phyloP scores from a whole-genome alignment of 192 early-diverging fungal genomes.

The Backusella macrospora region DNA sequence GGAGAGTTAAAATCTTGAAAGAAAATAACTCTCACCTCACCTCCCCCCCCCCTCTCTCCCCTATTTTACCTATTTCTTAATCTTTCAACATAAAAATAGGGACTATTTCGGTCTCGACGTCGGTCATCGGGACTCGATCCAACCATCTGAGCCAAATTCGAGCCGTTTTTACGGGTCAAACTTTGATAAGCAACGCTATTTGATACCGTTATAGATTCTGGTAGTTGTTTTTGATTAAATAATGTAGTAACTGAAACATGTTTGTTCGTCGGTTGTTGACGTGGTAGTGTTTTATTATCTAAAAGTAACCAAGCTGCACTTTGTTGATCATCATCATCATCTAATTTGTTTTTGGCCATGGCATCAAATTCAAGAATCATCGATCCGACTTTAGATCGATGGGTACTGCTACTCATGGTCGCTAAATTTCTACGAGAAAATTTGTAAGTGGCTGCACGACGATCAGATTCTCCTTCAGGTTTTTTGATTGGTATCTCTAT shows the following conservation, averaged over 20 bases:
- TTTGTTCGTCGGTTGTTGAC: background rate
- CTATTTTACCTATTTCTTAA: constrained; percentile 31
- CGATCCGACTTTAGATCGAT: constrained; percentile 27
- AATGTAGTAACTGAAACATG: background rate
- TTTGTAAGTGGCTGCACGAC: constrained; percentile 34
- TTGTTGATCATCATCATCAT: background rate
- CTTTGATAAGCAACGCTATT: constrained; percentile 16
- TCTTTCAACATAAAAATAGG: constrained; percentile 35
- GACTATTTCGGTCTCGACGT: constrained; percentile 30
- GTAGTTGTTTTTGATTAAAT: background rate
- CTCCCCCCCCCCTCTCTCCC: too few relatives aligned
- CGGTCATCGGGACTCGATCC: constrained; percentile 9
- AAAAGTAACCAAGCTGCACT: constrained; percentile 30
- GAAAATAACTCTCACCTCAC: too few relatives aligned
- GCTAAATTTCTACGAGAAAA: constrained; percentile 20
- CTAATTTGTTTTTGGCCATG: constrained; percentile 6
- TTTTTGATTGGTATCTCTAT: background rate
- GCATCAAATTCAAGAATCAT: constrained; percentile 41
- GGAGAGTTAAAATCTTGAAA: too few relatives aligned
- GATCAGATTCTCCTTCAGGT: background rate
- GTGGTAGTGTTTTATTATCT: constrained; percentile 22
- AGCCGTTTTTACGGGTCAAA: constrained; percentile 26
- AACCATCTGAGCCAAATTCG: constrained; percentile 1
- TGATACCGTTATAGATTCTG: constrained; percentile 12
- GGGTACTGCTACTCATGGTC: background rate